phyloP scores from a whole-genome alignment of 371 early-diverging fungal genomes.

The Lichtheimia corymbifera region DNA sequence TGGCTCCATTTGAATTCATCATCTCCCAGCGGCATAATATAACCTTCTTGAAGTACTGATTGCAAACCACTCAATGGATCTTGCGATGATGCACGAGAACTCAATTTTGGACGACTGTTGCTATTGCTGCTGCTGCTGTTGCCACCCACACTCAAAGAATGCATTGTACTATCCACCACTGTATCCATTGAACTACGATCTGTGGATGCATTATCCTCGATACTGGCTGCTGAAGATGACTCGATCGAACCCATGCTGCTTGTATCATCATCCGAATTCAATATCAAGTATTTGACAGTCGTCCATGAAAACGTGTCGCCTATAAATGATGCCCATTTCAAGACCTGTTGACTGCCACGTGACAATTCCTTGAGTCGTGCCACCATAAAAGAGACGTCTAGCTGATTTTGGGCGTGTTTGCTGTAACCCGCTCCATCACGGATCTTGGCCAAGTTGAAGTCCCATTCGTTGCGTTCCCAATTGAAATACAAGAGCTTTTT shows the following conservation, averaged over 20 bases:
- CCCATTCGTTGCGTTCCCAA: conserved; percentile 51
- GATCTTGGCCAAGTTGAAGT: conserved; percentile 37
- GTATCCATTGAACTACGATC: too few species aligned
- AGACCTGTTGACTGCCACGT: conserved; percentile 30
- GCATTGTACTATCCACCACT: too few species aligned
- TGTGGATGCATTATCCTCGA: not conserved
- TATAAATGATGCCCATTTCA: conserved; percentile 45
- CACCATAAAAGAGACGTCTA: conserved; percentile 34
- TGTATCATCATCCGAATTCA: conserved; percentile 30
- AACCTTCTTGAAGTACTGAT: conserved; percentile 45
- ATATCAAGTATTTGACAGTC: conserved; percentile 38
- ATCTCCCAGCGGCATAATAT: conserved; percentile 37
- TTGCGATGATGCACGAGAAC: not conserved
- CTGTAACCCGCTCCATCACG: conserved; percentile 6
- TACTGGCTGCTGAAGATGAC: not conserved
- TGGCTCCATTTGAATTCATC: conserved; percentile 49
- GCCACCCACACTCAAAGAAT: not conserved
- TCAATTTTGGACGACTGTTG: not conserved
- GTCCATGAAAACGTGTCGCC: conserved; percentile 46
- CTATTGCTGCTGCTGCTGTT: not conserved
- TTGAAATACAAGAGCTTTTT: conserved; percentile 46
- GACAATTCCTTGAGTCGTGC: conserved; percentile 37
- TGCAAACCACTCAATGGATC: conserved; percentile 44
- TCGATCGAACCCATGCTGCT: too few species aligned
- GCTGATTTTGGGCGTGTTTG: conserved; percentile 1